These are phyloP conservation scores for Podila epicladia DNA, from an alignment of 192 early-diverging fungal genomes.

Conservation along the genomic window DNA sequence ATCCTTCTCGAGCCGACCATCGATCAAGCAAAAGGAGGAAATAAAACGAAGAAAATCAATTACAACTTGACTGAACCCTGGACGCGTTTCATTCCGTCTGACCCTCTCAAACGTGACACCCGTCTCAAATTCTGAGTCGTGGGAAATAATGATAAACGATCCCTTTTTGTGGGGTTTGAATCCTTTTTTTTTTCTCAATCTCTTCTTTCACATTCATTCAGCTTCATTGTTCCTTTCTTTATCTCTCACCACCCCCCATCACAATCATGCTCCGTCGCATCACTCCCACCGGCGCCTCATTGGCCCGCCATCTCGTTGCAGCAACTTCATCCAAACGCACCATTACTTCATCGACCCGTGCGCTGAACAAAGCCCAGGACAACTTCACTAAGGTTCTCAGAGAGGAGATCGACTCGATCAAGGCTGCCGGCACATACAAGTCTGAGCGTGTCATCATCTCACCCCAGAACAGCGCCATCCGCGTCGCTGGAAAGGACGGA, in stretches of 20 bases:
- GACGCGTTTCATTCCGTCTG: no score
- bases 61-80: no score
- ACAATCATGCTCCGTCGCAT: conserved; percentile 2
- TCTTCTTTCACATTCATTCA: not conserved
- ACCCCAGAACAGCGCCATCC: conserved; percentile 63
- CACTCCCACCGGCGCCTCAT: not conserved
- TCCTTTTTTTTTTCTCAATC: not conserved
- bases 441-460: conserved; percentile 70
- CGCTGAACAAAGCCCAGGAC: conserved; percentile 29
- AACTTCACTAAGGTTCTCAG: conserved; percentile 43
- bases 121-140: no score
- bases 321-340: not conserved
- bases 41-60: no score
- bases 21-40: no score
- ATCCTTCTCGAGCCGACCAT: no score
- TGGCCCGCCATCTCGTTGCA: not conserved
- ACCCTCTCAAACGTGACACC: no score
- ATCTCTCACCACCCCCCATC: not conserved
- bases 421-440: conserved; percentile 72
- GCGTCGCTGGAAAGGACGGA: conserved; percentile 52
- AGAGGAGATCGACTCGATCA: conserved; percentile 62
- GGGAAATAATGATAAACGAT: no score
- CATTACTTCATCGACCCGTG: not conserved
- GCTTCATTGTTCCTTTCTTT: not conserved
- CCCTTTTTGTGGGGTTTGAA: no score